Conservation (phyloP, 495 filamentous ascomycete genomes). For the Neurospora africana region DNA sequence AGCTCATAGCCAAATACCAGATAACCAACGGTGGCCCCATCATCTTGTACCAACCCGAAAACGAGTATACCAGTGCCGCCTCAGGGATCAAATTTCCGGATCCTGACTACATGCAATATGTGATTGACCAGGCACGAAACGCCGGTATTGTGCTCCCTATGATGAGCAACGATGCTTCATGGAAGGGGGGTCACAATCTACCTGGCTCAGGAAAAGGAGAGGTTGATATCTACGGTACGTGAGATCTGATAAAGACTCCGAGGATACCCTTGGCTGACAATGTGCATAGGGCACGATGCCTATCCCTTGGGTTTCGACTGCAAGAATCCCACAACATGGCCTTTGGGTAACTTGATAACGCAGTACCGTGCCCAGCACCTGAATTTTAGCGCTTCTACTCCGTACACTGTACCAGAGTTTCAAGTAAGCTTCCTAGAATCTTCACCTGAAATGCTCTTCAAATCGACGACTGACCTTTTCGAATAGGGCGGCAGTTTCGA, state of each 20-base stretch:
- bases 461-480: conserved; percentile 48
- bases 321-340: conserved; percentile 41
- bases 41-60: conserved; percentile 70
- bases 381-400: conserved; percentile 40
- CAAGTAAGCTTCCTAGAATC: too few species aligned
- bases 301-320: conserved; percentile 64
- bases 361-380: conserved; percentile 18
- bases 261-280: neutral
- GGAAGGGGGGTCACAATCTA: conserved; percentile 46
- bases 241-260: neutral
- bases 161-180: conserved; percentile 61
- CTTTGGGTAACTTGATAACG: conserved; percentile 34
- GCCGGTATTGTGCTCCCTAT: conserved; percentile 65
- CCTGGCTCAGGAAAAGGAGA: conserved; percentile 52
- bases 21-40: conserved; percentile 72
- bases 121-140: conserved; percentile 55
- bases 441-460: too few species aligned
- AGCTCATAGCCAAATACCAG: conserved; percentile 60
- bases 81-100: conserved; percentile 37
- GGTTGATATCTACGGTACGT: conserved; percentile 55
- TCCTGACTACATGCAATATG: conserved; percentile 55
- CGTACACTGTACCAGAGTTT: conserved; percentile 55
- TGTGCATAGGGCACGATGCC: conserved; percentile 46
- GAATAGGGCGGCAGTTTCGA: conserved; percentile 61
- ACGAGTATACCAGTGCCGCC: conserved; percentile 45